Evolutionary conservation across 306 rosid species (phyloP).

Genomic region (Pterocarpus macrocarpus): DNA sequence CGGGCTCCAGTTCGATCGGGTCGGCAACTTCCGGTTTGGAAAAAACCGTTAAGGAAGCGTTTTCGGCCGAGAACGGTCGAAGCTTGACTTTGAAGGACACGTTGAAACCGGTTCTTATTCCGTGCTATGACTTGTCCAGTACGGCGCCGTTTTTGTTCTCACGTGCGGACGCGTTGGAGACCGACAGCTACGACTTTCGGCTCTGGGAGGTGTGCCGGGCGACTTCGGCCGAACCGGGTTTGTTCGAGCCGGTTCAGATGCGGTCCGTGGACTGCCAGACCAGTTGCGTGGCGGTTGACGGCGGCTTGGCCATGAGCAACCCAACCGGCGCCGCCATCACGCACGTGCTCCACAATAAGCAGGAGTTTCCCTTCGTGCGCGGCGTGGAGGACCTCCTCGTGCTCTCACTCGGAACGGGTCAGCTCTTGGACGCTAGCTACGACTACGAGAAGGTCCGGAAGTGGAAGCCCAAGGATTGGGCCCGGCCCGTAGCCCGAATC

Average conservation of each 20-base stretch:
- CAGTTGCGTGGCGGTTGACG: conserved; percentile 85
- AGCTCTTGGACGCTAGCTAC: conserved; percentile 66
- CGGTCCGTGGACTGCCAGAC: conserved; percentile 75
- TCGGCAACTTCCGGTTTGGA: conserved; percentile 69
- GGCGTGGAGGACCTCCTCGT: conserved; percentile 97
- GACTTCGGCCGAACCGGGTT: conserved; percentile 89
- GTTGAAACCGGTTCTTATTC: conserved; percentile 85
- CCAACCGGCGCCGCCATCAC: conserved; percentile 96
- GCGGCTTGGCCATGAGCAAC: conserved; percentile 90
- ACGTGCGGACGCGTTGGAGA: conserved; percentile 95
- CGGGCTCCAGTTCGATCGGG: conserved; percentile 42
- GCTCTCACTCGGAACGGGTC: conserved; percentile 89
- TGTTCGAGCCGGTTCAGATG: conserved; percentile 82
- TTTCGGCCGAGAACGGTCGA: conserved; percentile 58
- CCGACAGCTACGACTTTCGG: conserved; percentile 88
- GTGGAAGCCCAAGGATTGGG: conserved; percentile 96
- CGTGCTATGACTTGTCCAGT: conserved; percentile 93
- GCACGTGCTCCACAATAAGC: conserved; percentile 98
- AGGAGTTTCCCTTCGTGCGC: conserved; percentile 97
- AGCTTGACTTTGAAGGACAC: conserved; percentile 85
- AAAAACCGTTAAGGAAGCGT: conserved; percentile 79
- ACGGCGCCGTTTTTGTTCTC: conserved; percentile 98
- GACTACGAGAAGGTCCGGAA: conserved; percentile 72
- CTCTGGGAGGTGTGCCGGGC: conserved; percentile 98
- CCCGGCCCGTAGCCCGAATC: conserved; percentile 88